Evolutionary conservation across 495 filamentous ascomycete species (phyloP).

Genomic region (Talaromyces adpressus): DNA sequence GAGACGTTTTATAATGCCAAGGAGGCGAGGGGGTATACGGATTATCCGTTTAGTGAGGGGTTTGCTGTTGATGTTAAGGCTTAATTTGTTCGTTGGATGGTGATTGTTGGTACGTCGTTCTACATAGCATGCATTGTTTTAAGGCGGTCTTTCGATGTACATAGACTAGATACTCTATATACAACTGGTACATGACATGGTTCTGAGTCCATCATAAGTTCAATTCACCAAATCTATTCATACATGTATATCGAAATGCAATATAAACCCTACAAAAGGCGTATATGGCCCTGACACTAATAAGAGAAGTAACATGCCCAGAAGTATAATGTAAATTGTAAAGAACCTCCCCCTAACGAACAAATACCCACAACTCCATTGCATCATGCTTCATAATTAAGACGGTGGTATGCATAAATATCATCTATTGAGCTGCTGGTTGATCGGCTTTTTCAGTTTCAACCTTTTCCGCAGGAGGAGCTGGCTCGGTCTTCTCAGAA

Average conservation of each 20-base stretch:
- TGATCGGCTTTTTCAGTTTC: neutral
- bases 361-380: neutral
- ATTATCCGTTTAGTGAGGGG: slow-evolving; percentile 38
- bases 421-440: neutral
- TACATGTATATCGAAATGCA: neutral
- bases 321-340: neutral
- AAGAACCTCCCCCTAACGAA: neutral
- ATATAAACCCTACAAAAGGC: neutral
- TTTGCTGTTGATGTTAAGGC: slow-evolving; percentile 5
- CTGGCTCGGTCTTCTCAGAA: neutral
- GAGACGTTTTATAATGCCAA: slow-evolving; percentile 49
- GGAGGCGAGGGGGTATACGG: slow-evolving; percentile 51
- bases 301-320: neutral
- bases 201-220: neutral
- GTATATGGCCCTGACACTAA: neutral
- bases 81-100: neutral
- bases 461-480: neutral
- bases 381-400: neutral
- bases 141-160: neutral
- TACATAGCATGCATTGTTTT: neutral
- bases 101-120: neutral
- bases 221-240: neutral
- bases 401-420: neutral
- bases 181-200: neutral
- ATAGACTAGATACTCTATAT: neutral